phyloP scores from a whole-genome alignment of 2,329 filamentous ascomycete genomes.

The Aspergillus sp. region DNA sequence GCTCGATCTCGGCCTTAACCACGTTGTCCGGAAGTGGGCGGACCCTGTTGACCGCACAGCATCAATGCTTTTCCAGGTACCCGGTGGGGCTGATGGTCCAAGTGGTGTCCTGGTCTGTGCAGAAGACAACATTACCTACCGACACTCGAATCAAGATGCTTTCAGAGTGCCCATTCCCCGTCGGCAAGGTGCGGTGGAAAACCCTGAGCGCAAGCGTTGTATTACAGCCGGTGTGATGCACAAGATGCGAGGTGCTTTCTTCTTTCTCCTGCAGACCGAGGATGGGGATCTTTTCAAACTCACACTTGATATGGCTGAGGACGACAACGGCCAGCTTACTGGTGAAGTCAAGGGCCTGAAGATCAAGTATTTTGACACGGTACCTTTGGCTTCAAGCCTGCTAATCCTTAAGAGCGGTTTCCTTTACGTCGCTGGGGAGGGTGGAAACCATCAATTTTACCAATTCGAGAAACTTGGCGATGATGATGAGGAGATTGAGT shows the following conservation, averaged over 20 bases:
- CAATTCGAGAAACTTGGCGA: conserved; percentile 97
- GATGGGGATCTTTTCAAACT: conserved; percentile 99
- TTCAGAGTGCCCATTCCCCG: conserved; percentile 88
- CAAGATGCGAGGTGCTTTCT: conserved; percentile 94
- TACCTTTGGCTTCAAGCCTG: conserved; percentile 81
- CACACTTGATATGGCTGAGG: conserved; percentile 85
- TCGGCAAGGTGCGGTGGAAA: conserved; percentile 82
- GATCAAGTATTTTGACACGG: conserved; percentile 97
- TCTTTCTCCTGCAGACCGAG: conserved; percentile 92
- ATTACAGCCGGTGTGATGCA: conserved; percentile 96
- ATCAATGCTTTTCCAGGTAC: conserved; percentile 89
- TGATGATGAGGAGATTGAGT: conserved; percentile 87
- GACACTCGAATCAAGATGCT: conserved; percentile 91
- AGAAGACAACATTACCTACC: conserved; percentile 91
- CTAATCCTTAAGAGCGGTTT: conserved; percentile 96
- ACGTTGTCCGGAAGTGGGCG: conserved; percentile 95
- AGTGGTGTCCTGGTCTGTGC: conserved; percentile 94
- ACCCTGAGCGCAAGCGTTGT: conserved; percentile 82
- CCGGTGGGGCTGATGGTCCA: conserved; percentile 87
- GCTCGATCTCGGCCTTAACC: conserved; percentile 92
- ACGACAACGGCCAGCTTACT: conserved; percentile 72
- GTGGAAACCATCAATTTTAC: conserved; percentile 91
- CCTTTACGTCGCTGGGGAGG: conserved; percentile 87
- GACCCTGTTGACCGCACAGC: conserved; percentile 89
- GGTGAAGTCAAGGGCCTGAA: conserved; percentile 80